Base-by-base conservation (phyloP, 768 basidiomycete genomes). In the Mycena maculata region DNA sequence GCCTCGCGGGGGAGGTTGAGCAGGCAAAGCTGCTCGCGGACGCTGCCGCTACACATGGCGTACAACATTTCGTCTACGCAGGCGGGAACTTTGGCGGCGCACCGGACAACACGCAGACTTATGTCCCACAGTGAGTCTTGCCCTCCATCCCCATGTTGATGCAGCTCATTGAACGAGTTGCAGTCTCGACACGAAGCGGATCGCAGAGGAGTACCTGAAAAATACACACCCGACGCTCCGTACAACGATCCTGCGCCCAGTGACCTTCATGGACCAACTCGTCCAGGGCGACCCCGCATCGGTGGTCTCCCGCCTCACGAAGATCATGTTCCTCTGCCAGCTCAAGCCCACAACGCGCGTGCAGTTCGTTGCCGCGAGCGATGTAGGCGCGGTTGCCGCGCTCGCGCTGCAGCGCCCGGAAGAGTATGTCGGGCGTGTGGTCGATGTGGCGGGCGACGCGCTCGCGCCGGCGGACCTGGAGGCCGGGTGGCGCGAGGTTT, bases 271-370 rank as follows among this genome's bases (percentile, higher is more conserved):
- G 65, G 65, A 67, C 48, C 60, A 61, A 11, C 65, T 67, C 16
- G 39, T 62, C 16, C 65, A 57, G 11, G 65, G 59, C 25, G 64
- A 65, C 33, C 64, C 64, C 48, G 25, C 65, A 16, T 56, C 65
- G 22, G 13, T 20, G 8, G 54, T 61, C 16, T 25, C 30, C 45
- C 53, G 47, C 18, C 47, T 67, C 10, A 67, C 65, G 1, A 62
- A 61, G 39, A 67, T 67, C 18, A 67, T 67, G 60, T 67, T 67
- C 54, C 60, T 67, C 38, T 62, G 65, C 65, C 65, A 67, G 33
- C 65, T 67, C 30, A 13, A 12, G 1, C 54, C 65, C 18, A 33
- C 53, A 3, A 57, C 55, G 9, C 60, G 60, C 30, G 48, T 67
- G 13, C 65, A 67, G 20, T 50, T 67, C 47, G 60, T 67, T 38